These are phyloP conservation scores for Tillandsia fasciculata DNA, from an alignment of 176 grass and related monocot species.

Conservation along the genomic window DNA sequence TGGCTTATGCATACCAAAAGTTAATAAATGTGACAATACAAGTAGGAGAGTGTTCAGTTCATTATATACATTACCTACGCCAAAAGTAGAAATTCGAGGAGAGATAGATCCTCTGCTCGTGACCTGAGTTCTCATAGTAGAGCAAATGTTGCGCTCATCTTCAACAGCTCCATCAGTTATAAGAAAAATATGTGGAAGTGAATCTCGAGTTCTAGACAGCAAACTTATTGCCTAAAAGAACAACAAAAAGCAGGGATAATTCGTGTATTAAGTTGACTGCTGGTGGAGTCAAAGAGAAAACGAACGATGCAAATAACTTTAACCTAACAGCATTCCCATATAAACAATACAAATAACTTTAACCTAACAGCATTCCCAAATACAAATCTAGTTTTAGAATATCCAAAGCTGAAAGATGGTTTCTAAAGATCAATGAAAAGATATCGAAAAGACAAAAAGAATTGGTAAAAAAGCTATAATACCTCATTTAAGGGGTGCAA, in stretches of 20 bases:
- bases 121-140: constrained; percentile 42
- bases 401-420: not conserved
- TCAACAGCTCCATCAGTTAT: constrained; percentile 91
- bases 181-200: constrained; percentile 84
- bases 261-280: not conserved
- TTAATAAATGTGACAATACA: not conserved
- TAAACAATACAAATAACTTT: not conserved
- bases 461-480: constrained; percentile 2
- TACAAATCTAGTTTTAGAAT: not conserved
- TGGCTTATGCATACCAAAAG: not conserved
- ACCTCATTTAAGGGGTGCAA: constrained; percentile 41
- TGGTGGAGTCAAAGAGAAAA: not conserved
- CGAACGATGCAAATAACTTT: not conserved
- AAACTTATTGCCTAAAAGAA: constrained; percentile 60
- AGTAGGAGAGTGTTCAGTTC: not conserved
- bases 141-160: constrained; percentile 73
- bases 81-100: constrained; percentile 89
- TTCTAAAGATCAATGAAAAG: not conserved
- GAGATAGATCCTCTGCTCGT: constrained; percentile 40
- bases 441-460: not conserved
- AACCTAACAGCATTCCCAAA: not conserved
- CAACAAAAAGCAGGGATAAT: constrained; percentile 13
- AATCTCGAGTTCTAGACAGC: constrained; percentile 48
- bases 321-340: not conserved
- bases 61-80: constrained; percentile 58